These are phyloP conservation scores for Drechmeria coniospora DNA, from an alignment of 2,329 filamentous ascomycete genomes.

Conservation along the genomic window DNA sequence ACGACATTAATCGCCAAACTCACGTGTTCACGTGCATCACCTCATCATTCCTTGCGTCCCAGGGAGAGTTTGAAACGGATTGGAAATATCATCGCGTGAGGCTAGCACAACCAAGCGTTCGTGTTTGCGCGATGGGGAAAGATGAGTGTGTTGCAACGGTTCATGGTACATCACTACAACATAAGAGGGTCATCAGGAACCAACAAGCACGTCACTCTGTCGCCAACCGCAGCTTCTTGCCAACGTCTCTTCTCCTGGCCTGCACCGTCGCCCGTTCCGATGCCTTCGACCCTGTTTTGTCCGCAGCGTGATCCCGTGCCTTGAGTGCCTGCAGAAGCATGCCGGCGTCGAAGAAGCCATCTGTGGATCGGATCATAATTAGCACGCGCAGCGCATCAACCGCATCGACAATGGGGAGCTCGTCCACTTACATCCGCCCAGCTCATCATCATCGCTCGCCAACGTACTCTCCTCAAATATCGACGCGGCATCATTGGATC, in stretches of 20 bases:
- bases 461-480: constrained; percentile 54
- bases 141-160: too few species aligned
- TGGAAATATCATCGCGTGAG: too few species aligned
- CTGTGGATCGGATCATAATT: constrained; percentile 40
- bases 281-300: constrained; percentile 34
- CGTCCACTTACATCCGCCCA: constrained; percentile 72
- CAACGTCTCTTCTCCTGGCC: constrained; percentile 49
- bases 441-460: constrained; percentile 70
- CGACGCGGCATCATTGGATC: constrained; percentile 35
- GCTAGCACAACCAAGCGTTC: too few species aligned
- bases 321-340: constrained; percentile 85
- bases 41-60: too few species aligned
- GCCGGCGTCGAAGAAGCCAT: constrained; percentile 94
- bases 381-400: too few species aligned
- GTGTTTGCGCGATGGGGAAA: too few species aligned
- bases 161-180: too few species aligned
- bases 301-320: constrained; percentile 42
- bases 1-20: too few species aligned
- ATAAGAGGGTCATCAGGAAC: too few species aligned
- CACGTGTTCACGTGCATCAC: too few species aligned
- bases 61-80: too few species aligned
- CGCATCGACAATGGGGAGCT: constrained; percentile 1
- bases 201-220: too few species aligned
- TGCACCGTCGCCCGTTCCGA: constrained; percentile 45
- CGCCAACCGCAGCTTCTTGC: constrained; percentile 48